A percentile compares a stretch with the other conserved stretches of the same genome.
These are phyloP conservation scores for Aspergillus homomorphus DNA, from an alignment of 495 filamentous ascomycete genomes.

Conservation along the genomic window DNA sequence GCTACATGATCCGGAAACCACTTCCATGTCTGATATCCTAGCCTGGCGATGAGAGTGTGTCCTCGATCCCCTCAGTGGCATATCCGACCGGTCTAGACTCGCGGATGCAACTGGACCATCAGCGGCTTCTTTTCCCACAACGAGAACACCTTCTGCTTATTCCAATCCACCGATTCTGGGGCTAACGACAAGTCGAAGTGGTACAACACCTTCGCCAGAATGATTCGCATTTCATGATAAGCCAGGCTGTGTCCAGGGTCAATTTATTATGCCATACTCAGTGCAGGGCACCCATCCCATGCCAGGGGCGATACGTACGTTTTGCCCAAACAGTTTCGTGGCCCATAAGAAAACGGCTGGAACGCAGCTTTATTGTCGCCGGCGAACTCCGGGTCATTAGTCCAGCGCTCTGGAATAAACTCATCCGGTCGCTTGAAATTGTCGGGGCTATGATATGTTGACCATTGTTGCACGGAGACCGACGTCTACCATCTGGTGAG, in stretches of 20 bases:
- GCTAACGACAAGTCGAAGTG: not conserved
- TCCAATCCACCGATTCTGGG: not conserved
- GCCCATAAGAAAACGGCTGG: conserved; percentile 40
- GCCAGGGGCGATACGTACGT: conserved; percentile 21
- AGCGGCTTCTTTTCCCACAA: conserved; percentile 2
- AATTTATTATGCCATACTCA: not conserved
- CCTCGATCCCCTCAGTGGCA: no score
- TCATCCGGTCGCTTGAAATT: conserved; percentile 40
- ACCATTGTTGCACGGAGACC: conserved; percentile 26
- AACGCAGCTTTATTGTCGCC: conserved; percentile 27
- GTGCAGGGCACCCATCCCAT: not conserved
- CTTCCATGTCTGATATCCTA: no score
- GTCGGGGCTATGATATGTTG: conserved; percentile 31
- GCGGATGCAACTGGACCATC: not conserved
- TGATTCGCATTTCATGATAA: not conserved
- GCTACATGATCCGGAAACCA: no score
- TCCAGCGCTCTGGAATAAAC: conserved; percentile 49
- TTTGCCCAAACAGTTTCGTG: conserved; percentile 38
- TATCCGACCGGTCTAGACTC: not conserved
- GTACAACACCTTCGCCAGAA: conserved; percentile 2
- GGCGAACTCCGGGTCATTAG: conserved; percentile 22
- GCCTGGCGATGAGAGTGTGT: no score
- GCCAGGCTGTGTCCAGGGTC: not conserved
- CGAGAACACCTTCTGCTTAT: not conserved
- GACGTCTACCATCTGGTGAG: not conserved